Evolutionary conservation across 768 basidiomycete species (phyloP), one percentile per base, ranked within the genome.

Genomic region (Galerina marginata): DNA sequence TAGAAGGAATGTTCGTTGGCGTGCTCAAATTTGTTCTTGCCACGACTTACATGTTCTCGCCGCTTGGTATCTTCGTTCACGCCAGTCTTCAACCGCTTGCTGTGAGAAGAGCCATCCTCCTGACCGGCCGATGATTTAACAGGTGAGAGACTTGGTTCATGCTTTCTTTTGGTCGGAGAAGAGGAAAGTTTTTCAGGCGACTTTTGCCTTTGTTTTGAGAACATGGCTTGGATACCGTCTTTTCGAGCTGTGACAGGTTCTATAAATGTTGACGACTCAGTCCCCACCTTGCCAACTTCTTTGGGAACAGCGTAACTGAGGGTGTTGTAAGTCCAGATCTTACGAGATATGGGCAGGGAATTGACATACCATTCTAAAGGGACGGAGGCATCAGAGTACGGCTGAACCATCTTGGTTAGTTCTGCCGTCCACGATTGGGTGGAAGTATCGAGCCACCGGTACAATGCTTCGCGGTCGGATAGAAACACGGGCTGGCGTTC

Each of bases 201-300:
- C 36, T 54, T 61, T 40, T 66, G 61, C 20, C 67, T 75, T 67
- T 92, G 92, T 63, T 86, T 89, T 1, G 85, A 81, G 63, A 95
- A 94, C 84, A 93, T 86, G 9, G 90, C 88, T 68, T 88, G 80
- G 54, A 94, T 96, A 6, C 95, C 94, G 66, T 96, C 95, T 67
- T 90, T 90, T 20, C 95, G 85, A 47, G 83, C 79, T 9, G 86
- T 77, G 16, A 97, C 75, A 0, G 96, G 95, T 66, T 93, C 81
- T 54, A 97, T 87, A 71, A 92, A 97, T 0, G 87, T 83, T 0
- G 91, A 75, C 1, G 91, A 94, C 68, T 99, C 91, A 7, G 79
- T 86, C 7, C 93, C 93, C 3, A 98, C 91, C 74, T 91, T 96
- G 0, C 95, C 96, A 0, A 97, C 88, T 77, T 97, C 96, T 64